Base-by-base conservation (phyloP, 1,284 basidiomycete genomes). In the Trametes sp. region DNA sequence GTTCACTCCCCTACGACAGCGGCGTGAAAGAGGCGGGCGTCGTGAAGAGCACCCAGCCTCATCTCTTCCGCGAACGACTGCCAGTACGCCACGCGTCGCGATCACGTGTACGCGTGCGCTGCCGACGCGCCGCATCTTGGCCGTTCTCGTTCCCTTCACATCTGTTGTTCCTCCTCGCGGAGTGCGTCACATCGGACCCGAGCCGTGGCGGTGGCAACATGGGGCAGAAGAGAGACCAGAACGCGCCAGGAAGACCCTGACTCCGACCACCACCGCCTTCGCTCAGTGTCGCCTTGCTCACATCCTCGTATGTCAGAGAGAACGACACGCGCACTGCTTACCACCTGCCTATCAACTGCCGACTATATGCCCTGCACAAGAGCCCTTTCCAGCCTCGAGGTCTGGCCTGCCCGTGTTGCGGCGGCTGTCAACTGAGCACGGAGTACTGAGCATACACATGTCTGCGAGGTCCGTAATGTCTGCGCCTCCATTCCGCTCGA, bases 91-190 rank as follows among this genome's bases (percentile, higher is more conserved):
- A 7, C 23, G 9, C 3, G 36, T 53, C 51, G 36, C 51, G 51
- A 41, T 53, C 51, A 53, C 51, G 51, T 41, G 51, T 36, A 38
- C 51, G 33, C 9, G 51, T 38, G 33, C 4, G 42, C 3, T 23
- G 42, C 42, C 42, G 23, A 23, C 42, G 21, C 42, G 42, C 31
- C 23, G 13, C 11, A 41, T 24, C 6, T 24, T 13, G n/a, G 23
- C 1, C 19, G 35, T 26, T n/a, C 23, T 41, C 36, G 14, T 24
- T 53, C 24, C 51, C 51, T 53, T 53, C 51, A 53, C 51, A 16
- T 24, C 19, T 33, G 48, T 19, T 29, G 28, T 8, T 16, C 16
- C 21, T 23, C 41, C 41, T 42, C 41, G 41, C 35, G 3, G 5
- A 14, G 35, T 36, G 35, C 35, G 38, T 41, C 38, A 41, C 38